Evolutionary conservation across 352 stramenopile species (phyloP), one percentile per base, ranked within the genome.

Genomic region (Phytopythium boreale): DNA sequence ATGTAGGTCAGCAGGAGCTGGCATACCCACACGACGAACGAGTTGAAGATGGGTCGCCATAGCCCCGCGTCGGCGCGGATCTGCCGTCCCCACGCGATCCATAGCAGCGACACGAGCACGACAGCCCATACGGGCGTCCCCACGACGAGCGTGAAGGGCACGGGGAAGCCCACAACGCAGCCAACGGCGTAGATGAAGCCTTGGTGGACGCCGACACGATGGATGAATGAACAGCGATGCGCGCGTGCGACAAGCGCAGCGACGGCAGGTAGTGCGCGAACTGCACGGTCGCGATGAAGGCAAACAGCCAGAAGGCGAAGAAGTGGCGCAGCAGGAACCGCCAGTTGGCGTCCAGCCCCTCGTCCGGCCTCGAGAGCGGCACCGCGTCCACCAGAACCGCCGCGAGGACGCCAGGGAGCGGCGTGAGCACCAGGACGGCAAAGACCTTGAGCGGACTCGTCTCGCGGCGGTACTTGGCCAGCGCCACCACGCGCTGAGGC

Each of bases 111-210:
- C 0, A 37, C 8, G 22, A 69, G 62, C 11, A 59, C 51, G 10
- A 39, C 50, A 4, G 69, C 15, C 52, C 64, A 71, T 0, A 52
- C 17, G 43, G 64, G 61, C 10, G 41, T 63, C 27, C 55, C 51
- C 2, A 66, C 0, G 22, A 75, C 39, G 52, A 75, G 36, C 9
- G 64, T 66, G 24, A 75, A 72, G 4, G 68, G 64, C 5, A 72
- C 14, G 0, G 64, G 68, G 20, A 75, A 63, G 2, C 60, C 50
- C 2, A 76, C 8, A 0, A 12, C 37, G 34, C 61, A 61, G 24
- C 56, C 44, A 3, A 76, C 7, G 0, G 17, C 37, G 39, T 64
- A 59, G n/a, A 71, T 27, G 1, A 69, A 19, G 1, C 27, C 49
- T 57, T 58, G n/a, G 12, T 36, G 6, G 61, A n/a, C 22, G 27